Conservation (phyloP, 208 protist genomes). For the Phytomonas sp. region DNA sequence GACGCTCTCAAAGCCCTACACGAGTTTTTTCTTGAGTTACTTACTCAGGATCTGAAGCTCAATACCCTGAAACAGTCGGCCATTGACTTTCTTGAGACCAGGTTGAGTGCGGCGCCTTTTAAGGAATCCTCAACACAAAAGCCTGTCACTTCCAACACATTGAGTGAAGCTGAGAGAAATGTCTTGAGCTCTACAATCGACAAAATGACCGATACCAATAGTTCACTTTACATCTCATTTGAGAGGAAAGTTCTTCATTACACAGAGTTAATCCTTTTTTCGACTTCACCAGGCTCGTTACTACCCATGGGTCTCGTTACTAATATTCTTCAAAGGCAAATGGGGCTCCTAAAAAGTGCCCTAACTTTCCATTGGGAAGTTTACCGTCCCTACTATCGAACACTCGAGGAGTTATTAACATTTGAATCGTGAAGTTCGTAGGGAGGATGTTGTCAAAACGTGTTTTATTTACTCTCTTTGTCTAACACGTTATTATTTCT, state of each 20-base stretch:
- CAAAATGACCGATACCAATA: constrained; percentile 78
- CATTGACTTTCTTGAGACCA: constrained; percentile 29
- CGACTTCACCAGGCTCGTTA: constrained; percentile 1
- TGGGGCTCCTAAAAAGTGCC: constrained; percentile 25
- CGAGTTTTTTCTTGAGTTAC: constrained; percentile 35
- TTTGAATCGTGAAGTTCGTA: neutral
- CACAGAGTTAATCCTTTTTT: constrained; percentile 20
- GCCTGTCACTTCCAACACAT: constrained; percentile 7
- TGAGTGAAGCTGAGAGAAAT: constrained; percentile 39
- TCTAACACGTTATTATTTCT: constrained; percentile 17
- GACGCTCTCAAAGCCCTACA: constrained; percentile 41
- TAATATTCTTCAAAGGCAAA: constrained; percentile 21
- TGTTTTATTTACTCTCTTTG: constrained; percentile 11
- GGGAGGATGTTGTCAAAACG: neutral
- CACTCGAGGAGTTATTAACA: constrained; percentile 13
- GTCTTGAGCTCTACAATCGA: constrained; percentile 43
- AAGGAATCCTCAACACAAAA: constrained; percentile 10
- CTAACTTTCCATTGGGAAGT: constrained; percentile 74
- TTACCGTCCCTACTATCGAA: constrained; percentile 48
- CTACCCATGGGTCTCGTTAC: constrained; percentile 57
- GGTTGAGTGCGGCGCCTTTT: neutral
- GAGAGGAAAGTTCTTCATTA: constrained; percentile 51
- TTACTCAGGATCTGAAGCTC: constrained; percentile 47
- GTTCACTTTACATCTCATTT: constrained; percentile 57
- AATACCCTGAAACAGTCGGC: constrained; percentile 50